A percentile compares a stretch with the other conserved stretches of the same genome.
Conservation (phyloP, 2,329 filamentous ascomycete genomes). For the Cladosporium velox region DNA sequence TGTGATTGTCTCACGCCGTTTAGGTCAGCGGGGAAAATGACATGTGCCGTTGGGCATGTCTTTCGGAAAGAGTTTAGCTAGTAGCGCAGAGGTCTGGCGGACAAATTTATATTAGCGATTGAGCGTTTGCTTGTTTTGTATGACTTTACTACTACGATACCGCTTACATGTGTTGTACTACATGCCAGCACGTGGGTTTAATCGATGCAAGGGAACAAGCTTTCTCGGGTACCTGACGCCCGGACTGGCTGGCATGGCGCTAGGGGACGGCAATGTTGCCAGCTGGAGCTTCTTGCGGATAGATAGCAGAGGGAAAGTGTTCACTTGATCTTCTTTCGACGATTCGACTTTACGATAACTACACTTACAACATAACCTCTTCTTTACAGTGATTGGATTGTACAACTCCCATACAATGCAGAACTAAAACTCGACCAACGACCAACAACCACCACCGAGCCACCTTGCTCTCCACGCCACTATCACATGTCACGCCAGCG, state of each 20-base stretch:
- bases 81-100: not conserved
- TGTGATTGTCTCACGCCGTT: not conserved
- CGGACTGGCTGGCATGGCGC: not conserved
- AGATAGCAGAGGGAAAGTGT: slow-evolving; percentile 1
- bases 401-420: not conserved
- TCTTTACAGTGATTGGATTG: not conserved
- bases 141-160: not conserved
- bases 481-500: slow-evolving; percentile 1
- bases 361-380: too few species aligned
- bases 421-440: not conserved
- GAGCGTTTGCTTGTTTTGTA: not conserved
- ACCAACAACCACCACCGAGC: not conserved
- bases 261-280: slow-evolving; percentile 11
- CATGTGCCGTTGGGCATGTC: not conserved
- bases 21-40: not conserved
- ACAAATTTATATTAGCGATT: slow-evolving; percentile 9
- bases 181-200: not conserved
- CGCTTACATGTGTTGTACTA: not conserved
- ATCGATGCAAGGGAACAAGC: slow-evolving; percentile 8
- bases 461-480: not conserved
- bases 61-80: not conserved
- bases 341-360: not conserved
- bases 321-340: not conserved
- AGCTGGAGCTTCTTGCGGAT: slow-evolving; percentile 14
- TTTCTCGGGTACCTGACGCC: slow-evolving; percentile 13